phyloP scores from a whole-genome alignment of 495 filamentous ascomycete species.

The Talaromyces borbonicus region DNA sequence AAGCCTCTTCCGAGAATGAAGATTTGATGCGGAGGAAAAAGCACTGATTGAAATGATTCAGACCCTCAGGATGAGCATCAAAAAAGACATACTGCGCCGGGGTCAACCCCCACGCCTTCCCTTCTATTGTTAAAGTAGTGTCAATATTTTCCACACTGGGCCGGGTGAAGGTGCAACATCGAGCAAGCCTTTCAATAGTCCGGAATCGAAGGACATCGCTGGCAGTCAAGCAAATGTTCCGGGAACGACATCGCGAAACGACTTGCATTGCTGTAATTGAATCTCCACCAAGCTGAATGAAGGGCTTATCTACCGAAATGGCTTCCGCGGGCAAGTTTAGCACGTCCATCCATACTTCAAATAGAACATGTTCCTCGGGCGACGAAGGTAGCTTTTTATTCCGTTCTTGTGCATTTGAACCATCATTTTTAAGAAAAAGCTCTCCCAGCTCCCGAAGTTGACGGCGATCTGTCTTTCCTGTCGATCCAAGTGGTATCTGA shows the following conservation, averaged over 20 bases:
- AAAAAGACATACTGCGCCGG: constrained; percentile 58
- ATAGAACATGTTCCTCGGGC: constrained; percentile 18
- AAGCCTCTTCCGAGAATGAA: constrained; percentile 24
- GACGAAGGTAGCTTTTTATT: constrained; percentile 4
- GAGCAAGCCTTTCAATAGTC: constrained; percentile 11
- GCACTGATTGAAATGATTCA: constrained; percentile 53
- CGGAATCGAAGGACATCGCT: constrained; percentile 23
- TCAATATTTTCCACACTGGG: constrained; percentile 10
- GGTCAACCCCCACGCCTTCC: constrained; percentile 42
- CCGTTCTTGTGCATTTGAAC: background rate
- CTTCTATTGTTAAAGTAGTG: too few relatives aligned
- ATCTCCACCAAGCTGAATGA: constrained; percentile 47
- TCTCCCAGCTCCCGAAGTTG: constrained; percentile 10
- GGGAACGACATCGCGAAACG: constrained; percentile 2
- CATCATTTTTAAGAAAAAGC: constrained; percentile 6
- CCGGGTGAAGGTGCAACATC: background rate
- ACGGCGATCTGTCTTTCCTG: constrained; percentile 28
- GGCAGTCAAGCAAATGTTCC: constrained; percentile 10
- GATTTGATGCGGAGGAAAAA: constrained; percentile 42
- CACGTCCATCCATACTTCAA: constrained; percentile 23
- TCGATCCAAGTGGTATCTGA: constrained; percentile 23
- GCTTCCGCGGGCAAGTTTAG: constrained; percentile 16
- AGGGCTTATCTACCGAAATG: constrained; percentile 37
- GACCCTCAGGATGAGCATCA: constrained; percentile 26
- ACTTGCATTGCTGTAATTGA: constrained; percentile 50